Conservation (phyloP, 306 rosid genomes). For the Dryas octopetala region DNA sequence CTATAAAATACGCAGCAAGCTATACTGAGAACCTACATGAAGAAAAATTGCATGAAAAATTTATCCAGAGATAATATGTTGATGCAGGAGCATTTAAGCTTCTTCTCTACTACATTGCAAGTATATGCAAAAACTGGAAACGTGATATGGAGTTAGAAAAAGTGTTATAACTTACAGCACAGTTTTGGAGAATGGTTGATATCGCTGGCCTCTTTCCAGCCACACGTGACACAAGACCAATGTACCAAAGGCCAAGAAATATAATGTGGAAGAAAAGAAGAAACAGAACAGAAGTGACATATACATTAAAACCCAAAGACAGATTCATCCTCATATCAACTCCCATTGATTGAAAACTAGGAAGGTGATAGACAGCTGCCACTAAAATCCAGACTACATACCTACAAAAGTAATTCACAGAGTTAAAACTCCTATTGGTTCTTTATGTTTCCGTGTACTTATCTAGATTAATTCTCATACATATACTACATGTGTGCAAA, state of each 20-base stretch:
- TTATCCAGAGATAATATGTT: constrained; percentile 1
- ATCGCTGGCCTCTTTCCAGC: constrained; percentile 94
- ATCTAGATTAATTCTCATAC: not conserved
- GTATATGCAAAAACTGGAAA: not conserved
- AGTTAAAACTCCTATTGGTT: constrained; percentile 22
- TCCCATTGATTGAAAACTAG: constrained; percentile 96
- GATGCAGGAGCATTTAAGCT: constrained; percentile 4
- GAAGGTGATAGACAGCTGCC: constrained; percentile 98
- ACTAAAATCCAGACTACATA: constrained; percentile 89
- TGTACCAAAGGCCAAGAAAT: constrained; percentile 89
- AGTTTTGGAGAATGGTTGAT: constrained; percentile 82
- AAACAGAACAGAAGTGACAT: constrained; percentile 79
- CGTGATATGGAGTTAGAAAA: constrained; percentile 6
- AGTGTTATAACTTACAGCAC: constrained; percentile 64
- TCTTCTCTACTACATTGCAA: not conserved
- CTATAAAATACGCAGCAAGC: constrained; percentile 99
- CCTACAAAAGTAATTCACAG: constrained; percentile 50
- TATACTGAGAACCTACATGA: constrained; percentile 82
- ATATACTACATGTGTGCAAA: constrained; percentile 2
- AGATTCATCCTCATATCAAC: constrained; percentile 96
- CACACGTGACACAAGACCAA: constrained; percentile 95
- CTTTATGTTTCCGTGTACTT: not conserved
- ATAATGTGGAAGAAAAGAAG: constrained; percentile 82
- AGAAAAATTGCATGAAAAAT: constrained; percentile 26
- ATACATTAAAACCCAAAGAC: constrained; percentile 81